These are phyloP conservation scores for Coemansia guatemalensis DNA, from an alignment of 192 early-diverging fungal genomes.

Conservation along the genomic window DNA sequence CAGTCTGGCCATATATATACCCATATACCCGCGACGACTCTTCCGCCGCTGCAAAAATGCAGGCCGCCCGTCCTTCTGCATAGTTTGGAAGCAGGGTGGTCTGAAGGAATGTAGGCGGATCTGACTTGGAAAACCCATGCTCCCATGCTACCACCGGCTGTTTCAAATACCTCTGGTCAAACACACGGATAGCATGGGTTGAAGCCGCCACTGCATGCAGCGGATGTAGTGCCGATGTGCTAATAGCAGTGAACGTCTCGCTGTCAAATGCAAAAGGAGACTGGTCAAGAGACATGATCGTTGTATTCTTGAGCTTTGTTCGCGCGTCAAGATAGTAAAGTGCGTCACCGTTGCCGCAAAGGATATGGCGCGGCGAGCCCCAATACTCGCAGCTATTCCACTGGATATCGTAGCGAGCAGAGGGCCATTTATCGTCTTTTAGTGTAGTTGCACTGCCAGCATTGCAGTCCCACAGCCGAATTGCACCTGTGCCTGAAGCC, in stretches of 20 bases:
- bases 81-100: constrained; percentile 12
- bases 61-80: constrained; percentile 15
- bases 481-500: constrained; percentile 29
- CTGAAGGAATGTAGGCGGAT: constrained; percentile 31
- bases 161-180: constrained; percentile 36
- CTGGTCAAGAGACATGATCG: constrained; percentile 13
- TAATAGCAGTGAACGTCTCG: constrained; percentile 35
- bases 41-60: constrained; percentile 22
- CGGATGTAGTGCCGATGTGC: constrained; percentile 34
- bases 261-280: constrained; percentile 15
- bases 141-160: constrained; percentile 43
- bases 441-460: constrained; percentile 10
- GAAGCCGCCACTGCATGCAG: constrained; percentile 43
- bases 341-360: constrained; percentile 26
- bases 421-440: constrained; percentile 1
- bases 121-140: constrained; percentile 5
- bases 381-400: constrained; percentile 49
- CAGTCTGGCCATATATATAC: constrained; percentile 29
- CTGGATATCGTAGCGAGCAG: constrained; percentile 11
- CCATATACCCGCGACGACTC: constrained; percentile 15
- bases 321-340: constrained; percentile 32
- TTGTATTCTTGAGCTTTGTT: neutral
- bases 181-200: constrained; percentile 36
- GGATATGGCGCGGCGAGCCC: constrained; percentile 37
- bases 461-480: constrained; percentile 44